Base-by-base conservation (phyloP, 208 protist genomes). In the Leishmania turanica region DNA sequence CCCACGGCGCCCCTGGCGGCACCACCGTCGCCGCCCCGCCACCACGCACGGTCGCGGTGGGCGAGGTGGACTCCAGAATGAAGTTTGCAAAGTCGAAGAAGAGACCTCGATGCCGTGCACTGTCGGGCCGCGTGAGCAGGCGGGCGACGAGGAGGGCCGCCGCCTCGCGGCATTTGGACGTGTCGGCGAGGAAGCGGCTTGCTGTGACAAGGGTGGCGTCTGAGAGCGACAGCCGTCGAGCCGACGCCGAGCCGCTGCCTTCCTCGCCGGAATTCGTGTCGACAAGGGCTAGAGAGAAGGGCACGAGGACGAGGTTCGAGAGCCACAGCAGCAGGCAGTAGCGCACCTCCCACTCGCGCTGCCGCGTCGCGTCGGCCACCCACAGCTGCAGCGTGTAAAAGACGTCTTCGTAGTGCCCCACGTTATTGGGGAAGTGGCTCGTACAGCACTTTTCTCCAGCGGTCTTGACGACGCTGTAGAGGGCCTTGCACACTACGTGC, bases 311-410 rank as follows among this genome's bases (percentile, higher is more conserved):
- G 42, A 99, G 89, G 74, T 99, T 96, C 37, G 95, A 98, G 0
- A 99, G 90, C 99, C 99, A 99, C 6, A 99, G 85, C 45, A 99
- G 85, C 40, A 99, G 83, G 73, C 98, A 93, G 92, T 99, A 99
- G 68, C 98, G 92, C 71, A 97, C 91, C 85, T 99, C 93, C 99
- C 98, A 99, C 82, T 95, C 91, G 31, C 89, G 89, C 66, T 86
- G 93, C 62, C 82, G 87, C 5, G 53, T 81, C 34, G 76, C 79
- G 80, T 88, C 86, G 17, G 62, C 37, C 75, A 91, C 87, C 93
- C 93, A 97, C 74, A 88, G 87, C 73, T 89, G 85, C 51, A 97
- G 80, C 42, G 91, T 83, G 82, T 96, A 95, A 79, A 95, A 97
- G 68, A 96, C 93, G 80, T 98, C 89, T 75, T 98, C 94, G 87